Evolutionary conservation across 345 rosid genomes (phyloP).

Genomic region (Populus simonii): DNA sequence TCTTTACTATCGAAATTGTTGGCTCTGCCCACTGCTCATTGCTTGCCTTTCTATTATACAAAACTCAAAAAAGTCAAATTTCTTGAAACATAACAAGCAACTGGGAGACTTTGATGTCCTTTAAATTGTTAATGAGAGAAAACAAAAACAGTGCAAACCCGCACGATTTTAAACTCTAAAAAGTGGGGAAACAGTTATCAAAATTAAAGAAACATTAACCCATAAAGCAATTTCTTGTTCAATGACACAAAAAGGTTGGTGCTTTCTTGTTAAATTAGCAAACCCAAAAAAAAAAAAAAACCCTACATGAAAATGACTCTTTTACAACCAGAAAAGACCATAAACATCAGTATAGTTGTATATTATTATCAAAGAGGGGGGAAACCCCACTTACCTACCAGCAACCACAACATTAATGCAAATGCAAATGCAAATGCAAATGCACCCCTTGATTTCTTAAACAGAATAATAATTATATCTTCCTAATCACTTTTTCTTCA

Average conservation of each 20-base stretch:
- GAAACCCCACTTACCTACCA: conserved; percentile 36
- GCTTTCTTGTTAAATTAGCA: conserved; percentile 6
- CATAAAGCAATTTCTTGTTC: not conserved
- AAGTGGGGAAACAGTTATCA: not conserved
- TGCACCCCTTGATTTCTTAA: conserved; percentile 22
- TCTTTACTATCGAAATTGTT: not conserved
- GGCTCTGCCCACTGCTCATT: conserved; percentile 22
- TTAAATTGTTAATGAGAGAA: not conserved
- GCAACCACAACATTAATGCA: conserved; percentile 29
- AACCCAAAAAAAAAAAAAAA: not conserved
- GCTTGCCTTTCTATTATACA: conserved; percentile 28
- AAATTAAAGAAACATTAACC: conserved; percentile 2
- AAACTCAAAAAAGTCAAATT: conserved; percentile 15
- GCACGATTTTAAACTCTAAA: not conserved
- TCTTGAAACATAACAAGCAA: conserved; percentile 11
- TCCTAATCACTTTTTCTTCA: not conserved
- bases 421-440: conserved; percentile 21
- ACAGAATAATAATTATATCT: conserved; percentile 4
- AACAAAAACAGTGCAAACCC: not conserved
- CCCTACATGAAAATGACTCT: not conserved
- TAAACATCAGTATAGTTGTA: conserved; percentile 5
- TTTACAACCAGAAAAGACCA: not conserved
- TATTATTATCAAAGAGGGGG: conserved; percentile 14
- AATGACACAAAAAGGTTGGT: not conserved
- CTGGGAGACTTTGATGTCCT: not conserved